Base-by-base conservation (phyloP, 805 yeast species). In the Cyberlindnera maclurae region DNA sequence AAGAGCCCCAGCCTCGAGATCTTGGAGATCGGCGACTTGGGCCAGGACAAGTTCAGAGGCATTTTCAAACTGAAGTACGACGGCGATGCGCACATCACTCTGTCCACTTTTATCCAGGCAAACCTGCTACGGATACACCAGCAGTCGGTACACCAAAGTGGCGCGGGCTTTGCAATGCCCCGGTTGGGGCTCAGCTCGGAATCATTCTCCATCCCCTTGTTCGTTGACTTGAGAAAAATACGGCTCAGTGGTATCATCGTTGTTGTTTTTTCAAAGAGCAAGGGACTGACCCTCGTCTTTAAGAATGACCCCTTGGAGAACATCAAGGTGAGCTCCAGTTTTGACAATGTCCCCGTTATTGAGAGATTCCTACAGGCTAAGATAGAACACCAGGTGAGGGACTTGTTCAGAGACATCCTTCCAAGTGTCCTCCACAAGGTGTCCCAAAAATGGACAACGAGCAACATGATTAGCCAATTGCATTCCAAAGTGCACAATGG, bases 241-340 rank as follows among this genome's bases (percentile, higher is more conserved):
- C 70, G 71, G 49, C 67, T 87, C 37, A 75, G 79, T 40, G 93
- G 95, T 2, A 87, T 88, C 42, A 87, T 89, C 17, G 82, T 87
- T 38, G 77, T 86, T 44, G 96, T 87, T 4, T 87, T 83, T 57
- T 76, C 82, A 22, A 80, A 83, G 51, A 70, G 82, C 4, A 85
- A 85, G 53, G 96, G 96, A 1, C 68, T 87, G 40, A 87, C 96
- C 0, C 64, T 87, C 30, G 96, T 87, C 24, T 87, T 87, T 63
- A 73, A 89, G 50, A 87, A 87, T 59, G 96, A 87, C 59, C 96
- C 96, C 1, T 67, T 87, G 40, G 95, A 86, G 49, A 73, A 79
- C 15, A 86, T 87, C 45, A 79, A 77, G 50, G 94, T 87, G 12
- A 76, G 79, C 45, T 83, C 94, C 5, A 81, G 95, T n/a, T 87